Evolutionary conservation across 2,329 filamentous ascomycete species (phyloP).

Genomic region (Akanthomyces dipterigenus): DNA sequence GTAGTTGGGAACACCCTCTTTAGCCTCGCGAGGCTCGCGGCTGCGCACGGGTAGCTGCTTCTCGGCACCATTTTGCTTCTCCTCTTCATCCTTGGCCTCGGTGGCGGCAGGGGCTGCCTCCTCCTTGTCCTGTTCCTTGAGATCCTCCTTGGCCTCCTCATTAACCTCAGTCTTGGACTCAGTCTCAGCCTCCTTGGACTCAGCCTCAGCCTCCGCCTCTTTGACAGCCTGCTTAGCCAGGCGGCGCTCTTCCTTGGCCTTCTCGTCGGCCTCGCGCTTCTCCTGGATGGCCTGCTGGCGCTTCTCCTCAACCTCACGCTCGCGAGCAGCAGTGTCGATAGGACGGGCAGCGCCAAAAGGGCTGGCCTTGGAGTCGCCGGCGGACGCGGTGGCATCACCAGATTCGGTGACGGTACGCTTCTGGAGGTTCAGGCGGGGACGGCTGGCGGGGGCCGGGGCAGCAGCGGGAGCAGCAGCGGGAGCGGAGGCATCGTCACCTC

Average conservation of each 20-base stretch:
- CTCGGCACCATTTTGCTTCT: constrained; percentile 26
- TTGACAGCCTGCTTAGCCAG: constrained; percentile 52
- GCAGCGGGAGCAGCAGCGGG: constrained; percentile 46
- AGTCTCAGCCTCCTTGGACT: constrained; percentile 26
- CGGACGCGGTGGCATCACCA: constrained; percentile 42
- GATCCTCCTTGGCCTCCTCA: constrained; percentile 34
- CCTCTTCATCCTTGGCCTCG: constrained; percentile 19
- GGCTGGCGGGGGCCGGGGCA: constrained; percentile 46
- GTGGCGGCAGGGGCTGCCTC: constrained; percentile 22
- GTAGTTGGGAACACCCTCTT: constrained; percentile 36
- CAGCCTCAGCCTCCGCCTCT: constrained; percentile 35
- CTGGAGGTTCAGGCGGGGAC: constrained; percentile 78
- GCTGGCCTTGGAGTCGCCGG: constrained; percentile 74
- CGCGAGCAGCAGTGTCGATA: constrained; percentile 85
- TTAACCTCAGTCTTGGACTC: constrained; percentile 24
- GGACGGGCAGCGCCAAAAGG: constrained; percentile 91
- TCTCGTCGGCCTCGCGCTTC: constrained; percentile 83
- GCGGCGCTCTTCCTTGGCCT: constrained; percentile 68
- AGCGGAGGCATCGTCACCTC: constrained; percentile 69
- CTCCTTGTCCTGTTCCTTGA: constrained; percentile 22
- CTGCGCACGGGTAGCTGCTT: constrained; percentile 38
- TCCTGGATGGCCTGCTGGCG: constrained; percentile 64
- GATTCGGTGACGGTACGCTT: constrained; percentile 87
- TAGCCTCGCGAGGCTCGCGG: constrained; percentile 34
- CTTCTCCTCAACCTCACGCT: constrained; percentile 88